phyloP scores from a whole-genome alignment of 1,284 basidiomycete species.

The Ceratobasidium sp. region DNA sequence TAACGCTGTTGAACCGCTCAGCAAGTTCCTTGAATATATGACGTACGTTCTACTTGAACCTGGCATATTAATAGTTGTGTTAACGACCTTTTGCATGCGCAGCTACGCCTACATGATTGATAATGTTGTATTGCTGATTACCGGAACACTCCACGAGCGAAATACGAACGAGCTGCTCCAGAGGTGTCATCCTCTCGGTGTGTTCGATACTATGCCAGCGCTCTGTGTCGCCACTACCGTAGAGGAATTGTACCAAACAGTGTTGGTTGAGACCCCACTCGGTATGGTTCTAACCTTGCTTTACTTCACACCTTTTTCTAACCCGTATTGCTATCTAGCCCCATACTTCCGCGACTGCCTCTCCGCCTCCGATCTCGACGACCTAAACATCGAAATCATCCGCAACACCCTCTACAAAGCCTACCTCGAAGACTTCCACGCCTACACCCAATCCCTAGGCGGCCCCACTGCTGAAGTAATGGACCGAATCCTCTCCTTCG shows the following conservation, averaged over 20 bases:
- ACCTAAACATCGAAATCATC: constrained; percentile 99
- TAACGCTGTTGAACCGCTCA: constrained; percentile 92
- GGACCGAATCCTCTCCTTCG: constrained; percentile 91
- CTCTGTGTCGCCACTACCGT: constrained; percentile 99
- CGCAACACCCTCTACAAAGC: constrained; percentile 99
- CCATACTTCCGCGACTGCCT: constrained; percentile 98
- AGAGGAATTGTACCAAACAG: constrained; percentile 98
- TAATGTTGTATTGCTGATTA: constrained; percentile 98
- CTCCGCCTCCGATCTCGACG: constrained; percentile 95
- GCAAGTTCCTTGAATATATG: constrained; percentile 97
- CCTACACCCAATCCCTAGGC: constrained; percentile 83
- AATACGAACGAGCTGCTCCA: constrained; percentile 98
- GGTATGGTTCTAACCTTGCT: constrained; percentile 65
- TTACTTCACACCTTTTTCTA: constrained; percentile 44
- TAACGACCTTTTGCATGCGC: constrained; percentile 26
- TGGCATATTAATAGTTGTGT: not conserved
- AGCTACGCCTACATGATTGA: constrained; percentile 99
- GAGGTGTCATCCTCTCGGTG: constrained; percentile 95
- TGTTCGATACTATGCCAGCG: constrained; percentile 99
- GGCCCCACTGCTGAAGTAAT: constrained; percentile 91
- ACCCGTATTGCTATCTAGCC: constrained; percentile 64
- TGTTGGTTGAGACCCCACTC: constrained; percentile 96
- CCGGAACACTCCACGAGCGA: constrained; percentile 96
- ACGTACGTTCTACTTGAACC: constrained; percentile 69
- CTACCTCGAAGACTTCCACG: constrained; percentile 97